phyloP scores from a whole-genome alignment of 345 rosid species.

The Clausena lansium region DNA sequence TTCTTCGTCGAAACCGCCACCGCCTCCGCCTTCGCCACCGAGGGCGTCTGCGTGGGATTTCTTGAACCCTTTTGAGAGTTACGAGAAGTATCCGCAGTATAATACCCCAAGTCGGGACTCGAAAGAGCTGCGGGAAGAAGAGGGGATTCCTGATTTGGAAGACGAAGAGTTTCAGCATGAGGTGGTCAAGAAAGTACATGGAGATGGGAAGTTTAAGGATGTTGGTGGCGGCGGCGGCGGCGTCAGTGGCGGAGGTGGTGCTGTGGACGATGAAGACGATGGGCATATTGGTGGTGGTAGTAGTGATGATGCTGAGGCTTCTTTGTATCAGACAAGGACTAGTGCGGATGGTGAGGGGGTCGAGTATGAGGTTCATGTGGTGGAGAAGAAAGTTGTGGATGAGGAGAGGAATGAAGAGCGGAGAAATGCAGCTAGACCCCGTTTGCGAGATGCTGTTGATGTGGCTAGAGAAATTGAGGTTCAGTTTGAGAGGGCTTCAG shows the following conservation, averaged over 20 bases:
- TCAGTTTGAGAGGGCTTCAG: slow-evolving; percentile 81
- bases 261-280: slow-evolving; percentile 15
- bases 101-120: slow-evolving; percentile 67
- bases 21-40: slow-evolving; percentile 85
- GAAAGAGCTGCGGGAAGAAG: slow-evolving; percentile 79
- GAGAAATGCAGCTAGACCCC: slow-evolving; percentile 33
- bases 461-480: slow-evolving; percentile 63
- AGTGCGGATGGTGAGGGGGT: slow-evolving; percentile 41
- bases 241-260: slow-evolving; percentile 26
- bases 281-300: slow-evolving; percentile 22
- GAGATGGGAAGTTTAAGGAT: slow-evolving; percentile 40
- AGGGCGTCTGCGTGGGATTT: slow-evolving; percentile 73
- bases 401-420: slow-evolving; percentile 45
- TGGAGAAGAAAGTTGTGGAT: slow-evolving; percentile 81
- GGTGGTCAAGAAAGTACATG: slow-evolving; percentile 68
- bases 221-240: slow-evolving; percentile 26
- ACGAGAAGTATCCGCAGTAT: slow-evolving; percentile 45
- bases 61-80: slow-evolving; percentile 54
- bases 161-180: slow-evolving; percentile 65
- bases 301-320: slow-evolving; percentile 31
- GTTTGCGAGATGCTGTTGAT: slow-evolving; percentile 47
- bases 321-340: slow-evolving; percentile 47
- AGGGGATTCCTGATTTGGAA: slow-evolving; percentile 96
- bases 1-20: slow-evolving; percentile 65
- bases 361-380: slow-evolving; percentile 75